Conservation (phyloP, 306 rosid genomes). For the Glycine soja region DNA sequence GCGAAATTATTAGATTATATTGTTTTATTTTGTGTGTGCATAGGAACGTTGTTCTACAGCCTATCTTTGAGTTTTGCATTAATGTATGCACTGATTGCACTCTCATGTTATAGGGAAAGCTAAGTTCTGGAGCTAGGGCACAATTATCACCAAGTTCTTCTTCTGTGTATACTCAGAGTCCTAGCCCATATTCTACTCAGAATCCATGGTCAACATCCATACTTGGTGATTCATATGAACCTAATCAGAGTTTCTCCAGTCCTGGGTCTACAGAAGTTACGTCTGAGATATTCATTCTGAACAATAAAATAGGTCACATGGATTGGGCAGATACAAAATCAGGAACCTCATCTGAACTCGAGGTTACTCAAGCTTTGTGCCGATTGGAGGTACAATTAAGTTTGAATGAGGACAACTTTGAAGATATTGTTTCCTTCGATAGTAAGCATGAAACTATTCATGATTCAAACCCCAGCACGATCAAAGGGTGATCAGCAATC, state of each 20-base stretch:
- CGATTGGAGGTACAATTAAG: conserved; percentile 88
- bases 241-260: conserved; percentile 68
- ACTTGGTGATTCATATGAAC: conserved; percentile 59
- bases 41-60: conserved; percentile 33
- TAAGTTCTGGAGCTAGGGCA: conserved; percentile 55
- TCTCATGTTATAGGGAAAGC: conserved; percentile 71
- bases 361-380: conserved; percentile 77
- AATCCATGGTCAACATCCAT: conserved; percentile 60
- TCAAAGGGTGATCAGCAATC: conserved; percentile 48
- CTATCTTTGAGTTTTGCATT: conserved; percentile 18
- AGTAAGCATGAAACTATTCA: conserved; percentile 49
- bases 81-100: conserved; percentile 36
- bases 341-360: conserved; percentile 50
- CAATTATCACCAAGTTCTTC: conserved; percentile 68
- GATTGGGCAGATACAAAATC: conserved; percentile 59
- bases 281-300: conserved; percentile 57
- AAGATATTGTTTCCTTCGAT: conserved; percentile 53
- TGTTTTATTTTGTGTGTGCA: conserved; percentile 39
- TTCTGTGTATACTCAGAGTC: conserved; percentile 60
- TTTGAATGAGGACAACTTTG: conserved; percentile 69
- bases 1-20: not conserved
- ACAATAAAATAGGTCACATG: conserved; percentile 51
- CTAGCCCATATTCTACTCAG: conserved; percentile 59
- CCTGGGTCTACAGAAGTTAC: conserved; percentile 75
- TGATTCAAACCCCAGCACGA: conserved; percentile 51